Percentiles rank a stretch among this genome's conserved stretches.
Conservation (phyloP, 768 basidiomycete species). For the Termitomyces eurrhizus region DNA sequence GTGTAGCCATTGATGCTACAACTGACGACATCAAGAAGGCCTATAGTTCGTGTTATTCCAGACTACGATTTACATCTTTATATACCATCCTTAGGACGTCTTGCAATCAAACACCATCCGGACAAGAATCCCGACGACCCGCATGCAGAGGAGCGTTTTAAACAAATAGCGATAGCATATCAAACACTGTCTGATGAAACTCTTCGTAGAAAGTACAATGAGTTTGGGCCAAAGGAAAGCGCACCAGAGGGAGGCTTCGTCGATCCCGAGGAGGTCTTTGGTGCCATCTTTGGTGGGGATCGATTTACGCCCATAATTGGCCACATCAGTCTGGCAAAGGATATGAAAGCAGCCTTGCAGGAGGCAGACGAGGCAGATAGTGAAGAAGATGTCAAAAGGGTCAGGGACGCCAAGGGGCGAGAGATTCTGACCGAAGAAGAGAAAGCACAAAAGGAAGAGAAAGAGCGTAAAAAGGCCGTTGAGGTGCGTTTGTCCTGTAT, state of each 20-base stretch:
- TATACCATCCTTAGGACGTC: slow-evolving; percentile 44
- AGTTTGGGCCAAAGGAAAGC: slow-evolving; percentile 83
- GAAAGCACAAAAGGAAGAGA: slow-evolving; percentile 70
- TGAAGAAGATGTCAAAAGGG: slow-evolving; percentile 52
- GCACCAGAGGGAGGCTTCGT: slow-evolving; percentile 83
- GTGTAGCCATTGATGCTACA: slow-evolving; percentile 69
- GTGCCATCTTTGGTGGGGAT: slow-evolving; percentile 88
- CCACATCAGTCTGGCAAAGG: slow-evolving; percentile 78
- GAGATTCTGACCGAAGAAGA: slow-evolving; percentile 66
- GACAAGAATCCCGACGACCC: slow-evolving; percentile 93
- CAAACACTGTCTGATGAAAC: slow-evolving; percentile 78
- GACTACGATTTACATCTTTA: not conserved
- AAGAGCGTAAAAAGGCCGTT: slow-evolving; percentile 56
- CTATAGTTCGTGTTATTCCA: slow-evolving; percentile 54
- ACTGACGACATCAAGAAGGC: slow-evolving; percentile 89
- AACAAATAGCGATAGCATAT: slow-evolving; percentile 86
- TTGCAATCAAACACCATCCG: slow-evolving; percentile 89
- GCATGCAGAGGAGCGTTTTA: slow-evolving; percentile 82
- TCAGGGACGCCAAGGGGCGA: slow-evolving; percentile 48
- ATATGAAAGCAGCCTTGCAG: slow-evolving; percentile 92
- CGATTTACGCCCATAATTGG: slow-evolving; percentile 86
- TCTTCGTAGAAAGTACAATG: slow-evolving; percentile 84
- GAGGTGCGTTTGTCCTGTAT: slow-evolving; percentile 50
- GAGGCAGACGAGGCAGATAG: slow-evolving; percentile 73
- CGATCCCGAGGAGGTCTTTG: slow-evolving; percentile 80